Evolutionary conservation across 2,329 filamentous ascomycete species (phyloP).

Genomic region (Aspergillus udagawae): DNA sequence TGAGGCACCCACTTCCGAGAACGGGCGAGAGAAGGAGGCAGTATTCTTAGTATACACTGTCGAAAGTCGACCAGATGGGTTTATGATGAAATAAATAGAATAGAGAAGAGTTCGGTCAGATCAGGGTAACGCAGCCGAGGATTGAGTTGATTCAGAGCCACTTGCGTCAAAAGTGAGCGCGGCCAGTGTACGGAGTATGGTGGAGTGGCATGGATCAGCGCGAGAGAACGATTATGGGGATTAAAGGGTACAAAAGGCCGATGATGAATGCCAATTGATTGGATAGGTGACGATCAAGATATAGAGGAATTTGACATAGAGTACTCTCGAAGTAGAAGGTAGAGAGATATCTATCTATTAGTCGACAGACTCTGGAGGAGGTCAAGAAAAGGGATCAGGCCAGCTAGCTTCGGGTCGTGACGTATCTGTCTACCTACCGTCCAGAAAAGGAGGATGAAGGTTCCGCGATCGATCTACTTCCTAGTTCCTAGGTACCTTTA

Average conservation of each 20-base stretch:
- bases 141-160: constrained; percentile 16
- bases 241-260: not conserved
- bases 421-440: not conserved
- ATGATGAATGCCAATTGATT: not conserved
- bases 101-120: not conserved
- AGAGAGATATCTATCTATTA: not conserved
- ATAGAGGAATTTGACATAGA: not conserved
- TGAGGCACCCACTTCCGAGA: not conserved
- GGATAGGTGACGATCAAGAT: not conserved
- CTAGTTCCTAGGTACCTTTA: not conserved
- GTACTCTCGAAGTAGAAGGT: not conserved
- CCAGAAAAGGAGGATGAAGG: not conserved
- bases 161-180: constrained; percentile 24
- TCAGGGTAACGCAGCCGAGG: not conserved
- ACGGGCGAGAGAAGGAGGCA: not conserved
- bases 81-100: not conserved
- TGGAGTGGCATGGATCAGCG: not conserved
- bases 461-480: not conserved
- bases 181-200: constrained; percentile 9
- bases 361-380: not conserved
- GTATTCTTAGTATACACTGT: not conserved
- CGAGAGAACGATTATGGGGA: not conserved
- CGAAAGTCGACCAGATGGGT: not conserved
- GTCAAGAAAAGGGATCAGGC: not conserved
- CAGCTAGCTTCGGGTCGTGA: not conserved